A percentile compares a stretch with the other conserved stretches of the same genome.
Conservation (phyloP, 1,284 basidiomycete genomes). For the Lentinula novae-zelandiae region DNA sequence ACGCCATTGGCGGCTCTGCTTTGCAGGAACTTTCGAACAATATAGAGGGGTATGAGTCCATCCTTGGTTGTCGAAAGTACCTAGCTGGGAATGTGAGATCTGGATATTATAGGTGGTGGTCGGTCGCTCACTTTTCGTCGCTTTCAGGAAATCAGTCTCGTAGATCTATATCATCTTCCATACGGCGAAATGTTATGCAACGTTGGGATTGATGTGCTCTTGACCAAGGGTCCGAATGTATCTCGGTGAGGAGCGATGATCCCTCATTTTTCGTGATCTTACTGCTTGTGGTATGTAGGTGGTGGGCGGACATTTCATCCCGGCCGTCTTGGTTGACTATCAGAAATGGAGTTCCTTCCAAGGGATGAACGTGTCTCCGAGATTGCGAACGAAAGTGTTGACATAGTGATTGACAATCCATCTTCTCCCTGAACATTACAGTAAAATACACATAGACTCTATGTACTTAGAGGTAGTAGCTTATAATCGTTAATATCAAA, state of each 20-base stretch:
- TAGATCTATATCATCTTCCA: conserved; percentile 22
- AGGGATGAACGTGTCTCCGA: neutral
- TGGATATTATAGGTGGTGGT: neutral
- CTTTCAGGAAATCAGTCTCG: conserved; percentile 20
- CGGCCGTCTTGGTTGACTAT: conserved; percentile 36
- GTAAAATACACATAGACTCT: neutral
- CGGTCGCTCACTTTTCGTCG: neutral
- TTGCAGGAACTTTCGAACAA: conserved; percentile 17
- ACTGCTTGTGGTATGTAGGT: conserved; percentile 23
- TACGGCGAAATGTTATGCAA: conserved; percentile 8
- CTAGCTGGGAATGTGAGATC: conserved; percentile 39
- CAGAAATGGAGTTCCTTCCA: conserved; percentile 27
- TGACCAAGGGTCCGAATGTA: conserved; percentile 8
- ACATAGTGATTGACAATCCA: no score
- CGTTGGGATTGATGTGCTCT: conserved; percentile 2
- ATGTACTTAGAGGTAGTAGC: neutral
- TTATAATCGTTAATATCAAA: neutral
- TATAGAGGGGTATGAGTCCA: conserved; percentile 41
- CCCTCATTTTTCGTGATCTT: neutral
- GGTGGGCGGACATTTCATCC: conserved; percentile 37
- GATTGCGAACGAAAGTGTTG: no score
- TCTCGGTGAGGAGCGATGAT: conserved; percentile 3
- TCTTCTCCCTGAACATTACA: no score
- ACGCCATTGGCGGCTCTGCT: neutral
- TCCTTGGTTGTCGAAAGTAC: conserved; percentile 45